Evolutionary conservation across 1,284 basidiomycete species (phyloP).

Genomic region (Ustilago hordei): DNA sequence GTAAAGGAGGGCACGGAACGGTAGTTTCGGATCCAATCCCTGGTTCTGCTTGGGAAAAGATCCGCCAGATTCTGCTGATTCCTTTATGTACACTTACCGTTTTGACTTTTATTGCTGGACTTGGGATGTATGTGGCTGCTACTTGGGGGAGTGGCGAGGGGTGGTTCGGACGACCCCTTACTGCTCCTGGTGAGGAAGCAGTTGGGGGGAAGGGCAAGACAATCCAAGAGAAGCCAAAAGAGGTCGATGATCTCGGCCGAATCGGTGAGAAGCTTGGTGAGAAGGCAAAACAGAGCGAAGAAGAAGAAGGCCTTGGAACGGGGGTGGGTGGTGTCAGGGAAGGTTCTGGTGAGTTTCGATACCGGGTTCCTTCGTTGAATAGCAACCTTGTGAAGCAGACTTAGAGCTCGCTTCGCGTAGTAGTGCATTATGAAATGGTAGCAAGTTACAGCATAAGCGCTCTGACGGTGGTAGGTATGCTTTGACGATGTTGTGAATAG

Average conservation of each 20-base stretch:
- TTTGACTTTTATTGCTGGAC: conserved; percentile 13
- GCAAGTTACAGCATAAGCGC: no score
- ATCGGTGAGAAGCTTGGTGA: neutral
- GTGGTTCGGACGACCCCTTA: conserved; percentile 18
- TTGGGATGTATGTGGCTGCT: conserved; percentile 19
- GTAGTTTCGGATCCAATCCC: conserved; percentile 20
- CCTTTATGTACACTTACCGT: conserved; percentile 15
- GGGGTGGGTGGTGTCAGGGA: neutral
- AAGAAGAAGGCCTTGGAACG: neutral
- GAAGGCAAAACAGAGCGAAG: neutral
- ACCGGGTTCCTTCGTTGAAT: conserved; percentile 11
- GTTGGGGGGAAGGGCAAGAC: neutral
- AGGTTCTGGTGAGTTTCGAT: conserved; percentile 4
- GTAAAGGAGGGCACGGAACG: neutral
- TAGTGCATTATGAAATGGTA: no score
- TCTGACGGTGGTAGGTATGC: no score
- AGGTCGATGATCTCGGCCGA: neutral
- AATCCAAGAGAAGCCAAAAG: neutral
- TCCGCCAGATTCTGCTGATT: conserved; percentile 20
- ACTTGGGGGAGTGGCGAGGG: conserved; percentile 32
- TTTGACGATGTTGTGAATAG: no score
- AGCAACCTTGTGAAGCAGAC: neutral
- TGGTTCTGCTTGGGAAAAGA: conserved; percentile 18
- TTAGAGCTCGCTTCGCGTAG: neutral
- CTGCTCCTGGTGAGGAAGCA: neutral